Evolutionary conservation across 257 asterid genomes (phyloP).

Genomic region (Euphrasia confusa): DNA sequence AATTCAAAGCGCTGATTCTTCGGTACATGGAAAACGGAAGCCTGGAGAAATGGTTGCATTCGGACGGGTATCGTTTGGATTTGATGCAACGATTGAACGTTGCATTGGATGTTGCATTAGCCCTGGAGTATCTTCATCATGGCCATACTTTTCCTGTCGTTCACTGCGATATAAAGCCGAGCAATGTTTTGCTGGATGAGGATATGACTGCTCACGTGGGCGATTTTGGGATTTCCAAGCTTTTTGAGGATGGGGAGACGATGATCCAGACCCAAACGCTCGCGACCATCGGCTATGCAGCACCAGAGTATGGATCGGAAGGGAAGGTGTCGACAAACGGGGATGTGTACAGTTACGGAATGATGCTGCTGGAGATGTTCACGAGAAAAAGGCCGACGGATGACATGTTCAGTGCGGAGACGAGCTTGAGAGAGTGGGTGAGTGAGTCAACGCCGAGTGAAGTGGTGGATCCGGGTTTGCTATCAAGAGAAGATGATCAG

Average conservation of each 20-base stretch:
- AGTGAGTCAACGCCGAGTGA: too few relatives aligned
- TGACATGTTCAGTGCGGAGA: too few relatives aligned
- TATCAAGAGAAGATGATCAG: background rate
- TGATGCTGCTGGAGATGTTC: background rate
- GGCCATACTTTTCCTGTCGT: background rate
- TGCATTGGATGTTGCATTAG: background rate
- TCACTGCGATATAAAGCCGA: slow-evolving; percentile 7
- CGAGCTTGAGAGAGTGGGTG: too few relatives aligned
- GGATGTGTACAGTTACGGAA: slow-evolving; percentile 7
- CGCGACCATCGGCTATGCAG: slow-evolving; percentile 2
- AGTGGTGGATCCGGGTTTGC: background rate
- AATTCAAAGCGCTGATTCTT: background rate
- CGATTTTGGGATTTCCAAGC: slow-evolving; percentile 1
- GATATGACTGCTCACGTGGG: background rate
- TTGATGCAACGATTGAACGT: background rate
- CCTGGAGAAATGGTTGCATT: background rate
- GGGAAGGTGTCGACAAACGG: background rate
- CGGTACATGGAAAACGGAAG: background rate
- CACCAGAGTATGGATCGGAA: slow-evolving; percentile 8
- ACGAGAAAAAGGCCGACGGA: too few relatives aligned
- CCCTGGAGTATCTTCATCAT: slow-evolving; percentile 9
- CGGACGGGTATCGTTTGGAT: background rate
- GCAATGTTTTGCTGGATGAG: slow-evolving; percentile 9
- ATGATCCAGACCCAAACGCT: background rate
- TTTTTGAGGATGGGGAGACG: background rate